phyloP scores from a whole-genome alignment of 805 yeast genomes.

The Lipomyces lipofer region DNA sequence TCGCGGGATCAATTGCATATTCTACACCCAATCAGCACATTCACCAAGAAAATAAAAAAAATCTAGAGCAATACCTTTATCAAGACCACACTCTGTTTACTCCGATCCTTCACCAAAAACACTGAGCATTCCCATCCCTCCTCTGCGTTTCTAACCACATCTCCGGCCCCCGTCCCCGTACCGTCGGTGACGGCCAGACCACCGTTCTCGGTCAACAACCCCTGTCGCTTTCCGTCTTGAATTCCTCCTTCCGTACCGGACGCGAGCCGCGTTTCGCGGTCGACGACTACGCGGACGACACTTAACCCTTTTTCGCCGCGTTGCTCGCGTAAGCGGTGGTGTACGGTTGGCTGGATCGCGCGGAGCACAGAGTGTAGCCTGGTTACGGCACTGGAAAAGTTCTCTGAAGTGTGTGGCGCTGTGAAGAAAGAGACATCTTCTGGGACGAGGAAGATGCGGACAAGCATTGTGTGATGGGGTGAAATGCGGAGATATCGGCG shows the following conservation, averaged over 20 bases:
- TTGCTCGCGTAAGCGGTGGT: conserved; percentile 2
- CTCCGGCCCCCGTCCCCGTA: not conserved
- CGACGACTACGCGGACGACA: not conserved
- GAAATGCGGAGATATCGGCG: conserved; percentile 1
- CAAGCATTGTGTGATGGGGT: conserved; percentile 1
- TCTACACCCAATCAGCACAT: not conserved
- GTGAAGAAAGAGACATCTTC: conserved; percentile 3
- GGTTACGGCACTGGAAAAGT: not conserved
- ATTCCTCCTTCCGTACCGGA: not conserved
- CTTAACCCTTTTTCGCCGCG: not conserved
- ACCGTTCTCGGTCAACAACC: not conserved
- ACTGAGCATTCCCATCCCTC: conserved; percentile 6
- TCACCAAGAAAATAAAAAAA: not conserved
- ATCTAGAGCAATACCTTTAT: not conserved
- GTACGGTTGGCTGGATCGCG: not conserved
- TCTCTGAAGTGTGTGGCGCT: not conserved
- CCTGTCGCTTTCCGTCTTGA: not conserved
- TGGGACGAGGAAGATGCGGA: not conserved
- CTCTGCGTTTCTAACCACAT: not conserved
- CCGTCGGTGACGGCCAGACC: too few relatives aligned
- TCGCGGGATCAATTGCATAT: not conserved
- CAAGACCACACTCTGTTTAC: not conserved
- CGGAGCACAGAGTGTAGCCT: not conserved
- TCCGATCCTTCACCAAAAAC: not conserved
- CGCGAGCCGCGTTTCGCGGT: not conserved